Evolutionary conservation across 495 filamentous ascomycete species (phyloP).

Genomic region (Delitschia confertaspora): DNA sequence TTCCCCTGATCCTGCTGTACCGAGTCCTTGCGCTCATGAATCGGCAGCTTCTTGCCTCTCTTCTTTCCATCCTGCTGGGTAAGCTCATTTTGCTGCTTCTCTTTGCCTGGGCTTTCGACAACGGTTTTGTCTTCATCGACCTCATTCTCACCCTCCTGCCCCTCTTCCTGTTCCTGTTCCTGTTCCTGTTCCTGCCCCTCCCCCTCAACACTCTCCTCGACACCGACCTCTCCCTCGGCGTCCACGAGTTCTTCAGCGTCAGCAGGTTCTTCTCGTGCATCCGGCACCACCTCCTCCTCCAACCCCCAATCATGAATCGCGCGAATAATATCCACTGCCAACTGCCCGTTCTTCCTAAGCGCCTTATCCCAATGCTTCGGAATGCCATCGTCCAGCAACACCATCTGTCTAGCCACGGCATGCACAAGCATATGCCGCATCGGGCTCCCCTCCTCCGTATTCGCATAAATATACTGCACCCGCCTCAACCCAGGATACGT

Average conservation of each 20-base stretch:
- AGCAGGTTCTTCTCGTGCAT: slow-evolving; percentile 36
- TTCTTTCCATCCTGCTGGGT: background rate
- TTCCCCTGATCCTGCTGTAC: too few relatives aligned
- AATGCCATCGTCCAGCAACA: slow-evolving; percentile 34
- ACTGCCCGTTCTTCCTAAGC: slow-evolving; percentile 41
- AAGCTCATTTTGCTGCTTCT: background rate
- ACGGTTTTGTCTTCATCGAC: slow-evolving; percentile 16
- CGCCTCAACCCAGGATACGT: slow-evolving; percentile 42
- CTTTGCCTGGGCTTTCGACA: slow-evolving; percentile 3
- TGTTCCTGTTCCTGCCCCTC: slow-evolving; percentile 23
- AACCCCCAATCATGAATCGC: slow-evolving; percentile 43
- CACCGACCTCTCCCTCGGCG: slow-evolving; percentile 30
- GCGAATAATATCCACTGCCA: slow-evolving; percentile 42
- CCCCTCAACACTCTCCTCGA: slow-evolving; percentile 27
- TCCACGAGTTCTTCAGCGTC: slow-evolving; percentile 28
- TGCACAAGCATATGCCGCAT: slow-evolving; percentile 44
- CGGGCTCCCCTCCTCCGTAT: slow-evolving; percentile 38
- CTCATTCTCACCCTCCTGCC: background rate
- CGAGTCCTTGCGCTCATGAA: too few relatives aligned
- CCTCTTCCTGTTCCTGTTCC: slow-evolving; percentile 12
- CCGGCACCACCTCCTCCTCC: slow-evolving; percentile 37
- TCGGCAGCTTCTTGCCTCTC: slow-evolving; percentile 1
- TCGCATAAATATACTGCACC: slow-evolving; percentile 45
- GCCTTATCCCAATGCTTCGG: slow-evolving; percentile 44
- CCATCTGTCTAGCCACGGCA: slow-evolving; percentile 37